Conservation (phyloP, 257 asterid species). For the Scutellaria minor region DNA sequence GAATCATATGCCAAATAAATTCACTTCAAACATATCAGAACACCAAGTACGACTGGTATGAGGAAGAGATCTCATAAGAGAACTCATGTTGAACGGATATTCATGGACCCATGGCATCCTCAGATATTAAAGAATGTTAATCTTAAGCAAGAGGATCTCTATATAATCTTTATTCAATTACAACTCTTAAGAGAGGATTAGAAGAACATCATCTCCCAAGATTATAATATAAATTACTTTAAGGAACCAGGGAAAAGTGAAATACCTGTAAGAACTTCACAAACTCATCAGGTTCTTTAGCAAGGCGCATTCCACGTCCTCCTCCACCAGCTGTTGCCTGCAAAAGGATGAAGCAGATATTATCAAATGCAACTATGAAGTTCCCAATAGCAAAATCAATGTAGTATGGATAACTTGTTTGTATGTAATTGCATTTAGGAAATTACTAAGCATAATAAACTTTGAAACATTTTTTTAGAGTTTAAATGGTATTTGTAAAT, state of each 20-base stretch:
- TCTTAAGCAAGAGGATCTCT: constrained; percentile 13
- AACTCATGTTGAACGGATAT: background rate
- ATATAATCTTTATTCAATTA: background rate
- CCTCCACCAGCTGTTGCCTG: constrained; percentile 99
- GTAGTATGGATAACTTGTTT: background rate
- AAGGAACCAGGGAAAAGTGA: constrained; percentile 8
- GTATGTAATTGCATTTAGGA: constrained; percentile 27
- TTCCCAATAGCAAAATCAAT: constrained; percentile 14
- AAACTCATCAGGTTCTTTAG: constrained; percentile 90
- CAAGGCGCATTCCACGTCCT: constrained; percentile 99
- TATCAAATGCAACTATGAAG: constrained; percentile 12
- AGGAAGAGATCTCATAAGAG: constrained; percentile 10
- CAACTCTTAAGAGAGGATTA: constrained; percentile 7
- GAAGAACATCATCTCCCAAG: background rate
- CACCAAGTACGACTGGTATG: background rate
- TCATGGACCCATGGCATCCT: too few species aligned
- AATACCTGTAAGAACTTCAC: constrained; percentile 92
- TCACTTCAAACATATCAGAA: constrained; percentile 4
- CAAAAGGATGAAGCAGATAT: constrained; percentile 33
- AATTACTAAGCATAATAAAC: background rate
- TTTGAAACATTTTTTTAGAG: background rate
- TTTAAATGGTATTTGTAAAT: background rate
- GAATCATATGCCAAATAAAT: constrained; percentile 16
- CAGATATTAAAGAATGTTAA: background rate
- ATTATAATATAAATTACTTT: background rate